phyloP scores from a whole-genome alignment of 352 stramenopile species.

The Pythium oligandrum region DNA sequence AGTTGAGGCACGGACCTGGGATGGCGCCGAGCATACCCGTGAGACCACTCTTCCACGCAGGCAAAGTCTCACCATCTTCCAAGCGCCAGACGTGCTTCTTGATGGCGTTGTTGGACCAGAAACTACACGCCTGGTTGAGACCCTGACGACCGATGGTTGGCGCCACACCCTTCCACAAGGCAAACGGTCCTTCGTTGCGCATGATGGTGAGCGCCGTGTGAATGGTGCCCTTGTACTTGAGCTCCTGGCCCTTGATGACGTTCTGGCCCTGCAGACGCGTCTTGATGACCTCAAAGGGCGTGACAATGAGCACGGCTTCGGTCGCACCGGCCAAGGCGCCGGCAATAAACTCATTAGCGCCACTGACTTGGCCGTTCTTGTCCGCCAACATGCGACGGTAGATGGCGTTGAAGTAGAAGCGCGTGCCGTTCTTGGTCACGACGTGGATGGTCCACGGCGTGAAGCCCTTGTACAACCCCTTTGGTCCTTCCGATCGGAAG shows the following conservation, averaged over 20 bases:
- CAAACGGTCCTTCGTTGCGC: conserved; percentile 90
- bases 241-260: conserved; percentile 68
- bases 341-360: conserved; percentile 79
- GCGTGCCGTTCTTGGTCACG: conserved; percentile 88
- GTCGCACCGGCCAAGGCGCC: conserved; percentile 92
- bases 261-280: conserved; percentile 95
- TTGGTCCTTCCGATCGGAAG: conserved; percentile 63
- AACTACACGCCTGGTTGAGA: conserved; percentile 98
- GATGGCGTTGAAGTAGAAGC: conserved; percentile 88
- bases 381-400: conserved; percentile 74
- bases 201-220: conserved; percentile 92
- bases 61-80: conserved; percentile 83
- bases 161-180: conserved; percentile 94
- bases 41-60: conserved; percentile 93
- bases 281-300: conserved; percentile 98
- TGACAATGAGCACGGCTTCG: conserved; percentile 96
- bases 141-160: conserved; percentile 97
- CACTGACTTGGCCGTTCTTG: conserved; percentile 77
- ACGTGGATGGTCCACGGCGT: conserved; percentile 87
- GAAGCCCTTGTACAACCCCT: conserved; percentile 86
- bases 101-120: conserved; percentile 95
- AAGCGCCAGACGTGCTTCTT: conserved; percentile 85
- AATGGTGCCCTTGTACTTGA: conserved; percentile 86
- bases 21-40: conserved; percentile 89
- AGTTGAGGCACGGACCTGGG: conserved; percentile 86